Evolutionary conservation across 208 protist genomes (phyloP).

Genomic region (Leishmania turanica): DNA sequence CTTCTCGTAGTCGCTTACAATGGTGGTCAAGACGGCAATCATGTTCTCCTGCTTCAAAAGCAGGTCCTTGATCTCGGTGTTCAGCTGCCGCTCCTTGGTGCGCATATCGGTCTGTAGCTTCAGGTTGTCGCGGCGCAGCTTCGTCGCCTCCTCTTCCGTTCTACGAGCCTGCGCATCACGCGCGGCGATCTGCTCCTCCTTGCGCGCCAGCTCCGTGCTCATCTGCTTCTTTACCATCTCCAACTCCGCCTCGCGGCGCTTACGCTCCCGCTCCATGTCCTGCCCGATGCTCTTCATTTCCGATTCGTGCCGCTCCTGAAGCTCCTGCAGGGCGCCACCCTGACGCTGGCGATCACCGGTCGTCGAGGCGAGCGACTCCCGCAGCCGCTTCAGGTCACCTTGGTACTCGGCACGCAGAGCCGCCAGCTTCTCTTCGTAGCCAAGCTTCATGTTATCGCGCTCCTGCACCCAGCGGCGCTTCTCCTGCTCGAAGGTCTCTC

Average conservation of each 20-base stretch:
- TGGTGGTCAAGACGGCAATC: constrained; percentile 8
- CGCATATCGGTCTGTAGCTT: constrained; percentile 28
- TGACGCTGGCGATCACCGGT: constrained; percentile 38
- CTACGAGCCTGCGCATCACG: constrained; percentile 38
- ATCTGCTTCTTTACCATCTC: constrained; percentile 30
- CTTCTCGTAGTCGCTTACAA: constrained; percentile 12
- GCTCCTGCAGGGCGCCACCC: constrained; percentile 29
- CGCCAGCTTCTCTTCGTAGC: constrained; percentile 41
- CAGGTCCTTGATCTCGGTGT: constrained; percentile 26
- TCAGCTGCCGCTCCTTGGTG: constrained; percentile 22
- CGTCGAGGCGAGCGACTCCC: constrained; percentile 24
- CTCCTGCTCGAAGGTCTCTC: constrained; percentile 36
- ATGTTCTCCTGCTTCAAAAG: constrained; percentile 31
- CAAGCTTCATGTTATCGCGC: constrained; percentile 33
- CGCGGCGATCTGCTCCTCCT: constrained; percentile 29
- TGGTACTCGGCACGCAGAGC: constrained; percentile 33
- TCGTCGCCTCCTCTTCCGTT: constrained; percentile 38
- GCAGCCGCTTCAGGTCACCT: constrained; percentile 37
- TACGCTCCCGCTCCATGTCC: constrained; percentile 23
- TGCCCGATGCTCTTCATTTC: constrained; percentile 24
- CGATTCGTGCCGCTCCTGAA: constrained; percentile 34
- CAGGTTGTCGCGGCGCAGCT: constrained; percentile 40
- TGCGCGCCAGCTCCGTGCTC: constrained; percentile 24
- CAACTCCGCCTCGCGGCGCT: constrained; percentile 11
- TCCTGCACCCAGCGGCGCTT: constrained; percentile 32